These are phyloP conservation scores for Prunella vulgaris DNA, from an alignment of 257 asterid genomes.

Conservation along the genomic window DNA sequence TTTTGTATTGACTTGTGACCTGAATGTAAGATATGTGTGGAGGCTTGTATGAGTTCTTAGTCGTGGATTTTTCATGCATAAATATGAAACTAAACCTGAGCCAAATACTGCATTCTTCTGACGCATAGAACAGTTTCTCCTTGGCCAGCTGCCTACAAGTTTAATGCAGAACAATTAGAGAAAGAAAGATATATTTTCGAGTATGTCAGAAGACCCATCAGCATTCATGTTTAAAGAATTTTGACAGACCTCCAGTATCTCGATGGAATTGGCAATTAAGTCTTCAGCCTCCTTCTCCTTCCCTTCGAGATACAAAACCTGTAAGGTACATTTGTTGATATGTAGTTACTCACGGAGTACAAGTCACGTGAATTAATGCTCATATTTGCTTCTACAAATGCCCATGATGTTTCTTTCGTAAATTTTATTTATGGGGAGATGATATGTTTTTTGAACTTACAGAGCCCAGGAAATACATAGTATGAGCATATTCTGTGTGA, in stretches of 20 bases:
- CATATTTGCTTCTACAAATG: background rate
- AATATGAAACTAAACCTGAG: constrained; percentile 52
- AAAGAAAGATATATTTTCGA: constrained; percentile 7
- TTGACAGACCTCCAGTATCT: constrained; percentile 65
- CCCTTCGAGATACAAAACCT: constrained; percentile 76
- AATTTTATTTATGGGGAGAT: background rate
- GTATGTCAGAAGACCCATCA: constrained; percentile 9
- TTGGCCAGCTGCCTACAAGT: constrained; percentile 64
- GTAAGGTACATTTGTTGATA: constrained; percentile 18
- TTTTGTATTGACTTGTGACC: background rate
- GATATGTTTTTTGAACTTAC: constrained; percentile 42
- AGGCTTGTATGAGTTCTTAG: background rate
- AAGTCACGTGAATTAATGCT: background rate
- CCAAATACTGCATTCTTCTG: constrained; percentile 74
- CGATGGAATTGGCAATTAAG: constrained; percentile 61
- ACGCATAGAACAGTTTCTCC: constrained; percentile 61
- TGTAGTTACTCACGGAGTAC: background rate
- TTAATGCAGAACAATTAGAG: constrained; percentile 20
- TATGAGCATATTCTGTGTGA: constrained; percentile 84
- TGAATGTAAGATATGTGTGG: background rate
- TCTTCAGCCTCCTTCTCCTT: constrained; percentile 70
- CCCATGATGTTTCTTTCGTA: background rate
- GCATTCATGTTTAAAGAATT: constrained; percentile 18
- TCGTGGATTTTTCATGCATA: background rate
- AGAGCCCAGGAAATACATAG: constrained; percentile 86